Conservation (phyloP, 257 asterid species). For the Solanum pinnatisectum region DNA sequence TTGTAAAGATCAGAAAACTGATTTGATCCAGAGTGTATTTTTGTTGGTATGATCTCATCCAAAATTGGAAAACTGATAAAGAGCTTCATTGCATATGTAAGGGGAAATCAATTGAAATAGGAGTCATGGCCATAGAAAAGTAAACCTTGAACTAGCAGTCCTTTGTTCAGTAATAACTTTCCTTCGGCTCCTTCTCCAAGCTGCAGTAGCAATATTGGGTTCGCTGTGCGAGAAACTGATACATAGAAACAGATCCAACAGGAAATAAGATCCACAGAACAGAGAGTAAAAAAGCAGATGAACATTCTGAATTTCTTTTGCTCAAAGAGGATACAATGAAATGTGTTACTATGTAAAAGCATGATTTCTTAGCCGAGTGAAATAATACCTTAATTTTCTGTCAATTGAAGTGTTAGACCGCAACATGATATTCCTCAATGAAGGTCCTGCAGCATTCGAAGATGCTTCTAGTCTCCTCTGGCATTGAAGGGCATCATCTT, state of each 20-base stretch:
- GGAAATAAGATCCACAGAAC: background rate
- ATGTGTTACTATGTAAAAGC: background rate
- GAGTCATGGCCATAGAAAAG: constrained; percentile 9
- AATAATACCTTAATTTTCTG: constrained; percentile 62
- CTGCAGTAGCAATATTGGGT: constrained; percentile 78
- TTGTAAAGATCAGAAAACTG: background rate
- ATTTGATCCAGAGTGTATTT: background rate
- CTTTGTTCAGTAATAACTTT: constrained; percentile 78
- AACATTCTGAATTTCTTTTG: background rate
- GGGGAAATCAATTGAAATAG: constrained; percentile 2
- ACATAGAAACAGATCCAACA: constrained; percentile 18
- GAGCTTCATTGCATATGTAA: background rate
- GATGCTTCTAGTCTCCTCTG: constrained; percentile 71
- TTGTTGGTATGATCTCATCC: background rate
- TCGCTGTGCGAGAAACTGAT: constrained; percentile 86
- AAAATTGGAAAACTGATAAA: background rate
- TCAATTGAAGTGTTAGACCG: constrained; percentile 69
- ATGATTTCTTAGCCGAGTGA: background rate
- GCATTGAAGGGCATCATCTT: constrained; percentile 64
- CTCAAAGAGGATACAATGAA: background rate
- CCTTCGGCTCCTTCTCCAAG: constrained; percentile 96
- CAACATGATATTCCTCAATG: constrained; percentile 76
- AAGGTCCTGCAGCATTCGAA: constrained; percentile 71
- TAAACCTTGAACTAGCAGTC: constrained; percentile 96
- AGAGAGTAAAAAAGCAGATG: background rate